These are phyloP conservation scores for Grammothele lineata DNA, from an alignment of 768 basidiomycete genomes.

Conservation along the genomic window DNA sequence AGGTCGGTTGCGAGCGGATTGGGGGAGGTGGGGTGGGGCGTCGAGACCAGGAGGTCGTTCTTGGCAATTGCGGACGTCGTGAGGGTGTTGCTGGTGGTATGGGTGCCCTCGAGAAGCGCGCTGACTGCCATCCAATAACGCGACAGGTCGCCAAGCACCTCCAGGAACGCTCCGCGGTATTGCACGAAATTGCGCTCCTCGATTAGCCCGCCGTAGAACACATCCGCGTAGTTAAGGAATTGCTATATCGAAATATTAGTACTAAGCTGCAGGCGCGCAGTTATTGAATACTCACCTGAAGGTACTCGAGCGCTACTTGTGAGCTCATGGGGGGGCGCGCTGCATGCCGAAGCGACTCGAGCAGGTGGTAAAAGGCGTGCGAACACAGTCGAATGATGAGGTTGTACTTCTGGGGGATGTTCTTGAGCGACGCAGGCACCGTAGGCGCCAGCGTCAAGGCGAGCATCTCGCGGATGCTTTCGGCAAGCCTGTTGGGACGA, in stretches of 20 bases:
- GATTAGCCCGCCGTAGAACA: constrained; percentile 85
- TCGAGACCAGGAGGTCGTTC: constrained; percentile 25
- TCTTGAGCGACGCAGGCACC: constrained; percentile 83
- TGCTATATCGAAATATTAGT: constrained; percentile 34
- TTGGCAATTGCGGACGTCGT: constrained; percentile 46
- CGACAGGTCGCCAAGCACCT: constrained; percentile 94
- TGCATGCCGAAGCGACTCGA: constrained; percentile 85
- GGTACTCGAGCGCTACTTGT: constrained; percentile 77
- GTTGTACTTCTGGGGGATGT: constrained; percentile 92
- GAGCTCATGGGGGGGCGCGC: constrained; percentile 49
- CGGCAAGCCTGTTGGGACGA: constrained; percentile 61
- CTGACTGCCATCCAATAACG: constrained; percentile 95
- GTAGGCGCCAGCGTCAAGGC: constrained; percentile 76
- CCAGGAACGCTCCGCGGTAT: constrained; percentile 88
- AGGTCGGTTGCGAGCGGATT: constrained; percentile 17
- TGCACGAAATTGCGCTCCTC: constrained; percentile 69
- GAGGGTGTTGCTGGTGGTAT: constrained; percentile 35
- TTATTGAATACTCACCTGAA: constrained; percentile 60
- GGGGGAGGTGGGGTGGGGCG: constrained; percentile 15
- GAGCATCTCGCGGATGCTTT: constrained; percentile 86
- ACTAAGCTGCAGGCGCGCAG: constrained; percentile 53
- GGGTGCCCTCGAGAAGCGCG: constrained; percentile 61
- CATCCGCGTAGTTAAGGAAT: constrained; percentile 93
- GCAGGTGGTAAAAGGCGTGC: constrained; percentile 82
- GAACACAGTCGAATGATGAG: constrained; percentile 94